Evolutionary conservation across 176 grass and related monocot genomes (phyloP).

Genomic region (Juncus inflexus): DNA sequence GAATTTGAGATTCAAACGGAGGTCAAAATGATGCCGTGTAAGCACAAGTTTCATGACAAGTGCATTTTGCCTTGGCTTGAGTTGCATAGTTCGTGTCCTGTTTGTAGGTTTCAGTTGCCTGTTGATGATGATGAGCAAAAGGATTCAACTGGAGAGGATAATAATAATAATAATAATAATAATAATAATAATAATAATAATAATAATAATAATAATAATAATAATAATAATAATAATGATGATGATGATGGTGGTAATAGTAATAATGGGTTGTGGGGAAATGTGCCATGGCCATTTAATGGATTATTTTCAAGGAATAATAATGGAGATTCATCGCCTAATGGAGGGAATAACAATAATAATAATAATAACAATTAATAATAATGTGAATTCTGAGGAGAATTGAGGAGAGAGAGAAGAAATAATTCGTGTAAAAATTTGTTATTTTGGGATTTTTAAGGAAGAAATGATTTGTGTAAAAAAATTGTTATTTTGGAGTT

Average conservation of each 20-base stretch:
- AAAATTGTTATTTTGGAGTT: constrained; percentile 3
- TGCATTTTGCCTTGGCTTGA: constrained; percentile 97
- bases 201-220: constrained; percentile 37
- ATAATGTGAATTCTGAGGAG: constrained; percentile 18
- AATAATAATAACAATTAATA: constrained; percentile 5
- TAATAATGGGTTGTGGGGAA: constrained; percentile 48
- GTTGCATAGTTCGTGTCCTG: constrained; percentile 85
- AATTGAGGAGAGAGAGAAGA: constrained; percentile 15
- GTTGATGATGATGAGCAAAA: constrained; percentile 67
- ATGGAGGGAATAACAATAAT: background rate
- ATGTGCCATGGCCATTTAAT: constrained; percentile 67
- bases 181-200: background rate
- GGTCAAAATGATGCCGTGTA: constrained; percentile 84
- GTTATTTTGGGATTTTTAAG: background rate
- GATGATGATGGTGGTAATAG: constrained; percentile 24
- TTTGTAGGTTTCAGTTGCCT: constrained; percentile 82
- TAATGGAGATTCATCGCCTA: constrained; percentile 21
- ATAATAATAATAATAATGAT: constrained; percentile 13
- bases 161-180: constrained; percentile 25
- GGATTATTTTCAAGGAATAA: constrained; percentile 49
- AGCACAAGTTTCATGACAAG: constrained; percentile 77
- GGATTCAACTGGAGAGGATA: constrained; percentile 38
- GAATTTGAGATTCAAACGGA: constrained; percentile 71
- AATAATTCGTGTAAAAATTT: constrained; percentile 13
- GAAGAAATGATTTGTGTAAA: background rate